Conservation (phyloP, 2,329 filamentous ascomycete genomes). For the Cladosporium halotolerans region DNA sequence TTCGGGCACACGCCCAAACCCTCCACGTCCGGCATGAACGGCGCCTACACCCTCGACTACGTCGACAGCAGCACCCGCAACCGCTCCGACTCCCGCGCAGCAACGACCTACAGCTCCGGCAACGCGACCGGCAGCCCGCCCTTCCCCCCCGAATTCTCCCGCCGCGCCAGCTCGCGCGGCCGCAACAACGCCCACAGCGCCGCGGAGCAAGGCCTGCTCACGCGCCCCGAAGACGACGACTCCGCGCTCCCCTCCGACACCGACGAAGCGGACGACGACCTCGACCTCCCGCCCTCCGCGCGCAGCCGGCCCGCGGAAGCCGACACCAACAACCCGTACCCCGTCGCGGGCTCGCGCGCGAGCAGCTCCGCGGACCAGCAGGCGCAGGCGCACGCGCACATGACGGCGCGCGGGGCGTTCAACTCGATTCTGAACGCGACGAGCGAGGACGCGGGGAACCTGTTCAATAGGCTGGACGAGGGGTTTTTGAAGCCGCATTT, state of each 20-base stretch:
- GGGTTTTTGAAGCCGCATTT: conserved; percentile 92
- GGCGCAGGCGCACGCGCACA: conserved; percentile 8
- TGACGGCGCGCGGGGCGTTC: conserved; percentile 71
- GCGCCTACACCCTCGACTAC: conserved; percentile 33
- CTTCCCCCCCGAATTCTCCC: conserved; percentile 37
- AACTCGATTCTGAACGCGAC: conserved; percentile 70
- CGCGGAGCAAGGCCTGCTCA: conserved; percentile 52
- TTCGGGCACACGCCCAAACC: conserved; percentile 70
- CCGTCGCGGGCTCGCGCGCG: conserved; percentile 34
- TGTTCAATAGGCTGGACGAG: conserved; percentile 90
- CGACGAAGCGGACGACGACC: conserved; percentile 50
- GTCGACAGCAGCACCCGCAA: conserved; percentile 21
- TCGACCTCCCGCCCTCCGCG: conserved; percentile 55
- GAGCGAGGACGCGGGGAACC: conserved; percentile 78
- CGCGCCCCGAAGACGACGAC: conserved; percentile 40
- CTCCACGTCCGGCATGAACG: conserved; percentile 47
- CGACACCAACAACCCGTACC: conserved; percentile 29
- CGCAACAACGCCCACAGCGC: conserved; percentile 38
- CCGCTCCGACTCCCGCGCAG: conserved; percentile 40
- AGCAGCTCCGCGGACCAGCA: conserved; percentile 16
- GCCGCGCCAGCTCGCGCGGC: conserved; percentile 48
- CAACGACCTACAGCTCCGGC: conserved; percentile 53
- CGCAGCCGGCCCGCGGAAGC: conserved; percentile 36
- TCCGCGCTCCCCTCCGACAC: conserved; percentile 46
- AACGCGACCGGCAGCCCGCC: conserved; percentile 47